These are phyloP conservation scores for Polytrichum commune DNA, from an alignment of 225 moss, liverwort and hornwort species.

Conservation along the genomic window DNA sequence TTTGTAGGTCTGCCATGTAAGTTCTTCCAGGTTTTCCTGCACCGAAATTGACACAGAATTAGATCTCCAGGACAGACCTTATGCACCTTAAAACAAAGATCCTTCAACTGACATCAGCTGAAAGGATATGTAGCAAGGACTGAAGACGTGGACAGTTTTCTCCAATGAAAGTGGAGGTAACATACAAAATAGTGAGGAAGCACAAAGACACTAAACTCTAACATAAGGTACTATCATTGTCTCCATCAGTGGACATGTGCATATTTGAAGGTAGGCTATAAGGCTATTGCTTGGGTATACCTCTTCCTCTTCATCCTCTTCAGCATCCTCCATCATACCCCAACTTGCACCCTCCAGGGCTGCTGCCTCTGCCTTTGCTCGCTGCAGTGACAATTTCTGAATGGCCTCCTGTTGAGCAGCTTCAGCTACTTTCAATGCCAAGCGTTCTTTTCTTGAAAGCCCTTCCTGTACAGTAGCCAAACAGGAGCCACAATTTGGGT, in stretches of 20 bases:
- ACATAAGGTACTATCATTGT: too few relatives aligned
- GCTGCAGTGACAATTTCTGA: conserved; percentile 56
- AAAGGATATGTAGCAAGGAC: too few relatives aligned
- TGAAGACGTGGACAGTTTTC: too few relatives aligned
- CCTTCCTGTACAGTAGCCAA: conserved; percentile 56
- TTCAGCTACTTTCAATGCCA: conserved; percentile 47
- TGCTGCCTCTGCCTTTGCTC: conserved; percentile 70
- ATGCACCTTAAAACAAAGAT: too few relatives aligned
- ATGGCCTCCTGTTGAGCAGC: conserved; percentile 60
- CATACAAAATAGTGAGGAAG: too few relatives aligned
- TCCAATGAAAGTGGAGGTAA: too few relatives aligned
- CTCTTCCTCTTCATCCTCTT: conserved; percentile 67
- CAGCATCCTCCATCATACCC: conserved; percentile 99
- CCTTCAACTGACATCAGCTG: too few relatives aligned
- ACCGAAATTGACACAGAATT: not conserved
- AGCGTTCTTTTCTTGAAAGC: conserved; percentile 44
- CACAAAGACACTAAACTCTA: too few relatives aligned
- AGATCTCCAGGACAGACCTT: too few relatives aligned
- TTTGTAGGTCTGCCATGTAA: conserved; percentile 96
- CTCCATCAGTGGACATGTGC: too few relatives aligned
- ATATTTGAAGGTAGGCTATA: too few relatives aligned
- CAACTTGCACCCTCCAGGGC: conserved; percentile 83
- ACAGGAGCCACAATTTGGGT: not conserved
- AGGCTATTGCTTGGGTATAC: not conserved
- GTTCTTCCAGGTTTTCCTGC: conserved; percentile 84